These are phyloP conservation scores for Gentiana straminea DNA, from an alignment of 257 asterid genomes.

Conservation along the genomic window DNA sequence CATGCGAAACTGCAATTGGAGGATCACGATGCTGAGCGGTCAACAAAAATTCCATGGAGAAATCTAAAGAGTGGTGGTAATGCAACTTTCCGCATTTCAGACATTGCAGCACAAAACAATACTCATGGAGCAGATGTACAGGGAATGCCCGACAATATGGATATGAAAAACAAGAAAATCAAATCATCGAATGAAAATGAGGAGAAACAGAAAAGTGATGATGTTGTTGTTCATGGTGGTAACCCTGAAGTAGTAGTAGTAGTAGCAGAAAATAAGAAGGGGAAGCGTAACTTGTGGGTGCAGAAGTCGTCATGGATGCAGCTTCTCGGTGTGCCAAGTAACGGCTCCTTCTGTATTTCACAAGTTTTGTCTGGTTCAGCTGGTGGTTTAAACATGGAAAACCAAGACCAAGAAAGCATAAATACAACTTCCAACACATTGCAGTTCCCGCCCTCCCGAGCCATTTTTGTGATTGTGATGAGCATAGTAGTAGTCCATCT, in stretches of 20 bases:
- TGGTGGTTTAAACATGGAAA: no score
- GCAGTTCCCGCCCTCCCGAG: no score
- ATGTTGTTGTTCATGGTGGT: conserved; percentile 19
- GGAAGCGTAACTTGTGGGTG: conserved; percentile 43
- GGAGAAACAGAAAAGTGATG: conserved; percentile 15
- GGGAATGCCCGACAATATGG: conserved; percentile 16
- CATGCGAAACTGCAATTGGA: conserved; percentile 13
- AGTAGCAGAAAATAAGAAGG: no score
- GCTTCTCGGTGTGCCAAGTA: conserved; percentile 36
- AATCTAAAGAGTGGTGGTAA: conserved; percentile 27
- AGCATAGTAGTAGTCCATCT: no score
- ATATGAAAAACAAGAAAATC: conserved; percentile 9
- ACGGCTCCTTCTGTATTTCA: conserved; percentile 51
- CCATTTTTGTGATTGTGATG: no score
- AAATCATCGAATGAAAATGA: conserved; percentile 12
- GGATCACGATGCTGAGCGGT: conserved; percentile 12
- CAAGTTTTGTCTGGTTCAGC: conserved; percentile 48
- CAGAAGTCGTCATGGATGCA: conserved; percentile 66
- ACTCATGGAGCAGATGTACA: conserved; percentile 21
- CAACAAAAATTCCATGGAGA: conserved; percentile 39
- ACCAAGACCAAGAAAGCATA: conserved; percentile 36
- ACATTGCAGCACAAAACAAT: conserved; percentile 23
- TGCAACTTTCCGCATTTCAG: conserved; percentile 35
- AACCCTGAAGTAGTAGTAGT: conserved; percentile 19
- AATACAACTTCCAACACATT: no score